Conservation (phyloP, 2,329 filamentous ascomycete genomes). For the Sclerotinia nivalis region DNA sequence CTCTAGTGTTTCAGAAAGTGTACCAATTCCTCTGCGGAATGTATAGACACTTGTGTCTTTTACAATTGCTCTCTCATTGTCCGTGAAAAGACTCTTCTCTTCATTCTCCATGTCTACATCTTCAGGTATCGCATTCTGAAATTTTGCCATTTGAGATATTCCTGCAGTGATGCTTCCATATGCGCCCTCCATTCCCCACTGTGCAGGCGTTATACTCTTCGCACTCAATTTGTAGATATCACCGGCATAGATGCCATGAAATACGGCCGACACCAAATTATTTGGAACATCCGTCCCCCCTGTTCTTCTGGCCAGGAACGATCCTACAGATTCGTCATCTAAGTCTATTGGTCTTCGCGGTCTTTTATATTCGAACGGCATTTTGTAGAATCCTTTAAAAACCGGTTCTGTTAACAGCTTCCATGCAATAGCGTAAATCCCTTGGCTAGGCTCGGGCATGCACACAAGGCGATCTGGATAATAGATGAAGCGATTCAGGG, state of each 20-base stretch:
- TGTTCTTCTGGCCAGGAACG: constrained; percentile 60
- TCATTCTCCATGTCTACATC: constrained; percentile 13
- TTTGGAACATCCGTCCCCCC: constrained; percentile 58
- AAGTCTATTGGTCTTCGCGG: constrained; percentile 42
- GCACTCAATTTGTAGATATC: constrained; percentile 80
- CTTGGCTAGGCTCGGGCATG: constrained; percentile 51
- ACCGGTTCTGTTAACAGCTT: constrained; percentile 54
- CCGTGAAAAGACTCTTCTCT: constrained; percentile 1
- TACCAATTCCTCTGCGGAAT: constrained; percentile 62
- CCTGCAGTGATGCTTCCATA: constrained; percentile 29
- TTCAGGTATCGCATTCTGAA: neutral
- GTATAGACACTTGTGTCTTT: constrained; percentile 44
- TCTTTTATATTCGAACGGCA: constrained; percentile 39
- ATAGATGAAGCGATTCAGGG: constrained; percentile 76
- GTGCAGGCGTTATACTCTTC: constrained; percentile 53
- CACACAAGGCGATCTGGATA: constrained; percentile 80
- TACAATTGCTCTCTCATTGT: constrained; percentile 24
- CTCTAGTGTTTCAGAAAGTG: constrained; percentile 57
- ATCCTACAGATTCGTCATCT: constrained; percentile 70
- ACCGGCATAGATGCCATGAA: constrained; percentile 92
- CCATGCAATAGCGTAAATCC: constrained; percentile 40
- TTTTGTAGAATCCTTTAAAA: constrained; percentile 48
- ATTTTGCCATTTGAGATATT: neutral
- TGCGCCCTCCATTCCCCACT: constrained; percentile 32
- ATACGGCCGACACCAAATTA: constrained; percentile 71